Percentiles rank a stretch among this genome's conserved stretches.
phyloP scores from a whole-genome alignment of 257 asterid genomes.

The Nicotiana paniculata region DNA sequence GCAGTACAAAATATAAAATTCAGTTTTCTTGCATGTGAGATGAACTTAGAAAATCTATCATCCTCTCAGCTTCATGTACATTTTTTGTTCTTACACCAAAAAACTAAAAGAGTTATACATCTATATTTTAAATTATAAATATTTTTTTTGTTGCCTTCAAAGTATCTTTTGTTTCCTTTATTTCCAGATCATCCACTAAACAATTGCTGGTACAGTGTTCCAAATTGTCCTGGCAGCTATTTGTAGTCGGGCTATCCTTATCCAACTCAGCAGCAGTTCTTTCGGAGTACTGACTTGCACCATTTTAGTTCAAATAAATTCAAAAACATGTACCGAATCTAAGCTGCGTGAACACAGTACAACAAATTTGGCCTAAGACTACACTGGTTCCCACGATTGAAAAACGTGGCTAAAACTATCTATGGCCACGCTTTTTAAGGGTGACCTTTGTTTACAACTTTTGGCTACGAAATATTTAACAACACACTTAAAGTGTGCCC shows the following conservation, averaged over 20 bases:
- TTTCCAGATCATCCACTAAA: neutral
- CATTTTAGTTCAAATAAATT: neutral
- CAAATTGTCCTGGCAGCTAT: neutral
- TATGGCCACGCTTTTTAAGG: no score
- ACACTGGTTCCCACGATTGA: no score
- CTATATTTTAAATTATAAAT: neutral
- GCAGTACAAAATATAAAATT: neutral
- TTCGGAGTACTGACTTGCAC: neutral
- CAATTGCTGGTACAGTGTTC: neutral
- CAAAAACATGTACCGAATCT: neutral
- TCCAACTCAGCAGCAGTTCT: neutral
- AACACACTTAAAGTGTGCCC: neutral
- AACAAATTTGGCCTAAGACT: no score
- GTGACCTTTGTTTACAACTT: no score
- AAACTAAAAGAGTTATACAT: neutral
- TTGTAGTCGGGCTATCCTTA: neutral
- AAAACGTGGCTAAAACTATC: no score
- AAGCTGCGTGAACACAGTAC: neutral
- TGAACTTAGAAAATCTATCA: neutral
- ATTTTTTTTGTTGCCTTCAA: neutral
- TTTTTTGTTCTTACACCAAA: neutral
- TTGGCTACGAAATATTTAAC: neutral
- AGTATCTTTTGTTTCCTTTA: neutral
- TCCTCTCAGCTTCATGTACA: neutral
- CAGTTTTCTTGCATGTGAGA: neutral